phyloP scores from a whole-genome alignment of 225 moss, liverwort and hornwort species.

The Sphagnum contortum region DNA sequence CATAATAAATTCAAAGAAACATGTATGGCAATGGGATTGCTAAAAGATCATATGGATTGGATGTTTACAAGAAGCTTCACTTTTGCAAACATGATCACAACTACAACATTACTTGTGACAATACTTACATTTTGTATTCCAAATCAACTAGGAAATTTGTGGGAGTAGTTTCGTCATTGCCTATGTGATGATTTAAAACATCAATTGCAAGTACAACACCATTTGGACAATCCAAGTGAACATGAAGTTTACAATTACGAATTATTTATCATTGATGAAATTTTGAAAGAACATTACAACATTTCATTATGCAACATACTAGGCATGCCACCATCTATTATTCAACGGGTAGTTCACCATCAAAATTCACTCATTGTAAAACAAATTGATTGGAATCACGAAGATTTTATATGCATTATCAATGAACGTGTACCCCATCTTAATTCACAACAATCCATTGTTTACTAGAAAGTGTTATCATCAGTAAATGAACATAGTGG shows the following conservation, averaged over 20 bases:
- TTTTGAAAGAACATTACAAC: not conserved
- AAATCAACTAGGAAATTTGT: not conserved
- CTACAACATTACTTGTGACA: conserved; percentile 2
- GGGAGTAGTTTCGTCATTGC: not conserved
- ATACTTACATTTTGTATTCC: not conserved
- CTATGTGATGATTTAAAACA: not conserved
- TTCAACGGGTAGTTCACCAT: not conserved
- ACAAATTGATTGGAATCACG: not conserved
- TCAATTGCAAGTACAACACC: not conserved
- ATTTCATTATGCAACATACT: not conserved
- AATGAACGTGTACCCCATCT: not conserved
- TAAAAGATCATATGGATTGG: conserved; percentile 1
- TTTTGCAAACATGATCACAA: not conserved
- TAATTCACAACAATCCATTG: not conserved
- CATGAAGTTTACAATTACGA: not conserved
- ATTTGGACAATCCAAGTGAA: not conserved
- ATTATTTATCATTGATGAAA: not conserved
- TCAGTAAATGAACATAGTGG: not conserved
- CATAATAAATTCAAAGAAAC: not conserved
- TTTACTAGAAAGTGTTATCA: not conserved
- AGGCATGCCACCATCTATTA: not conserved
- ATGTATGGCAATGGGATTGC: conserved; percentile 1
- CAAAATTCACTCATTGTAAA: not conserved
- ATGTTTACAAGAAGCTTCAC: not conserved
- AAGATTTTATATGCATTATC: not conserved